Percentiles rank a stretch among this genome's conserved stretches.
Conservation (phyloP, 805 yeast genomes). For the Wickerhamiella occidentalis region DNA sequence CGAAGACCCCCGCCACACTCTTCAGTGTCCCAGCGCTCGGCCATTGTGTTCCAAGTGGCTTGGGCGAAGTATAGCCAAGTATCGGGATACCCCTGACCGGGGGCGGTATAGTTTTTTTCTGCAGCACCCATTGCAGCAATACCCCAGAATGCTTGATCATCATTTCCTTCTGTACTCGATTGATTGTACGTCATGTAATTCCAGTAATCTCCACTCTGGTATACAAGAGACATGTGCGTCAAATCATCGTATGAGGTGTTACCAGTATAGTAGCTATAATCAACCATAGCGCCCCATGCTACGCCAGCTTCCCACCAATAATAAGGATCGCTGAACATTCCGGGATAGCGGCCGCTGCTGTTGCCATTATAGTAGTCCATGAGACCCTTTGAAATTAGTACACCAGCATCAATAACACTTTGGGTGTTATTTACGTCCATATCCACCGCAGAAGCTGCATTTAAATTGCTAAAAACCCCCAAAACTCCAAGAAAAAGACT, state of each 20-base stretch:
- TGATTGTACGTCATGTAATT: constrained; percentile 83
- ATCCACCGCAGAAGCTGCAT: constrained; percentile 21
- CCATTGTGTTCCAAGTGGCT: constrained; percentile 86
- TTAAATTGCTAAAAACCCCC: neutral
- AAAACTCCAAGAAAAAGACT: neutral
- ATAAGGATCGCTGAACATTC: constrained; percentile 80
- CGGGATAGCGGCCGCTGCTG: constrained; percentile 62
- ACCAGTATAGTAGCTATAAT: constrained; percentile 58
- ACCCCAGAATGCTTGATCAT: constrained; percentile 98
- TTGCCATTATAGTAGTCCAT: constrained; percentile 58
- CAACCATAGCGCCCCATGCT: constrained; percentile 80
- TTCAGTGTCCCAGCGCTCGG: constrained; percentile 66
- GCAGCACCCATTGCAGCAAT: constrained; percentile 86
- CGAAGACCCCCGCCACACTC: constrained; percentile 81
- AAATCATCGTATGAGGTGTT: constrained; percentile 53
- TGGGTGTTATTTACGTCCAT: constrained; percentile 29
- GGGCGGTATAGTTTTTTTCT: constrained; percentile 71
- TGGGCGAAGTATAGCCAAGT: constrained; percentile 73
- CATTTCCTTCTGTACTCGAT: constrained; percentile 89
- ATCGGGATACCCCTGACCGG: constrained; percentile 31
- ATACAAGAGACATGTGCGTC: constrained; percentile 49
- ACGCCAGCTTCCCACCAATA: constrained; percentile 99
- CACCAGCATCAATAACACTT: constrained; percentile 41
- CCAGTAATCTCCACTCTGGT: constrained; percentile 61
- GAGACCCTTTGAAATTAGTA: constrained; percentile 45